Evolutionary conservation across 1,139 yeast genomes (phyloP), one percentile per base, ranked within the genome.

Genomic region (Lodderomyces orthopsilosis): DNA sequence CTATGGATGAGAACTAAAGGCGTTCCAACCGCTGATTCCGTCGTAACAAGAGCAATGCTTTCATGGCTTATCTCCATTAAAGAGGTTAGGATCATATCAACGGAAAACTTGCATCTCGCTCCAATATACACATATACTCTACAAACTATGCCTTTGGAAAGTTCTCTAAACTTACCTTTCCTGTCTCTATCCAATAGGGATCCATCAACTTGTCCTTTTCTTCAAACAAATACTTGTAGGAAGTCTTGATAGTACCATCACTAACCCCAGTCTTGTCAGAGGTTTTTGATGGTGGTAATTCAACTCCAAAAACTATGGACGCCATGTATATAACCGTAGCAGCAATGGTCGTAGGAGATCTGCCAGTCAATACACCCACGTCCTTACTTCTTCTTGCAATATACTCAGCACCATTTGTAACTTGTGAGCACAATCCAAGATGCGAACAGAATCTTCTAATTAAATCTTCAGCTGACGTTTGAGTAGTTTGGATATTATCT

Each of bases 291-390:
- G 96, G 94, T 7, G 87, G 71, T 42, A 73, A 59, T 41, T 81
- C 84, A 4, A 77, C 83, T 32, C 88, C 88, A 63, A 91, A 91
- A 19, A 93, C 70, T 13, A 87, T 70, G 5, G 94, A 86, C 4
- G 97, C 90, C 87, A 93, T 85, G 66, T 91, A 93, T 42, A 93
- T 93, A 3, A 95, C 96, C 0, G 98, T 95, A 6, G 98, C 98
- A 0, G 98, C 98, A 57, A 93, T 89, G 32, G 98, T 93, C 41
- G 93, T 91, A 26, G 98, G 98, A 1, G 97, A 89, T 54, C 97
- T 80, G 55, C 98, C 98, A 7, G 96, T 98, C 58, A 93, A 75
- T 23, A 94, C 95, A 43, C 97, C 97, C 48, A 85, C 85, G 47
- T 87, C 96, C 58, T 89, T 88, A 56, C 95, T 89, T 50, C 83